These are phyloP conservation scores for Meredithiella fracta DNA, from an alignment of 2,329 filamentous ascomycete genomes.

Conservation along the genomic window DNA sequence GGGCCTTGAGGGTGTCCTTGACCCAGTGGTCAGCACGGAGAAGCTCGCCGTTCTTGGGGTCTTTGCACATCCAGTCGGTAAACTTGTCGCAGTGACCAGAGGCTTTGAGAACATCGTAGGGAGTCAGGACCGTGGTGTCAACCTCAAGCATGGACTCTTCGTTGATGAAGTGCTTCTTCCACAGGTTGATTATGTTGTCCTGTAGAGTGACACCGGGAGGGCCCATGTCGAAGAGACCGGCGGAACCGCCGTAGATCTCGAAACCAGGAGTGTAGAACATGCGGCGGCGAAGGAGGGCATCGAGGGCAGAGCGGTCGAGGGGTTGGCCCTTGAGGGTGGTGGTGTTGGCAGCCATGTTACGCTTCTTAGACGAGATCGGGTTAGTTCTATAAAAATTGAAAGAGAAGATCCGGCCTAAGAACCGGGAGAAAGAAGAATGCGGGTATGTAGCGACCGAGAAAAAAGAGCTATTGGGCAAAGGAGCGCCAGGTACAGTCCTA, in stretches of 20 bases:
- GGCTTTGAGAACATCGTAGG: slow-evolving; percentile 85
- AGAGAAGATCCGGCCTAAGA: neutral
- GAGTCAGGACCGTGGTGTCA: slow-evolving; percentile 86
- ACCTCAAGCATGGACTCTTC: slow-evolving; percentile 93
- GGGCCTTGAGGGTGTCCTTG: slow-evolving; percentile 75
- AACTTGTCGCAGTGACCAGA: slow-evolving; percentile 96
- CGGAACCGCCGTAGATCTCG: slow-evolving; percentile 84
- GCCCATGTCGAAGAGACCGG: slow-evolving; percentile 84
- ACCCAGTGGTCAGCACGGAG: slow-evolving; percentile 92
- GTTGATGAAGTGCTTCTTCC: slow-evolving; percentile 86
- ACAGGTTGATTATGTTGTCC: slow-evolving; percentile 72
- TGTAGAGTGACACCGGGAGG: slow-evolving; percentile 75
- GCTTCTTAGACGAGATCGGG: slow-evolving; percentile 10
- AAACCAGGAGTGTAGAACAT: slow-evolving; percentile 93
- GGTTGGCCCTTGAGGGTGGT: slow-evolving; percentile 81
- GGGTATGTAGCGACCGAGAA: neutral
- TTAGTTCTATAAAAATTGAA: neutral
- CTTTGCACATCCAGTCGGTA: slow-evolving; percentile 98
- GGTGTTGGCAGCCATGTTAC: slow-evolving; percentile 32
- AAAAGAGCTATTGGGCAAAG: neutral
- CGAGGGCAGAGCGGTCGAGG: slow-evolving; percentile 67
- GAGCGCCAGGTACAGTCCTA: neutral
- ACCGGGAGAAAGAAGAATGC: neutral
- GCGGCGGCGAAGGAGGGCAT: slow-evolving; percentile 71
- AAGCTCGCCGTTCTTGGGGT: slow-evolving; percentile 93